Percentiles rank a stretch among this genome's conserved stretches.
phyloP scores from a whole-genome alignment of 352 stramenopile species.

The Globisporangium cederbergense region DNA sequence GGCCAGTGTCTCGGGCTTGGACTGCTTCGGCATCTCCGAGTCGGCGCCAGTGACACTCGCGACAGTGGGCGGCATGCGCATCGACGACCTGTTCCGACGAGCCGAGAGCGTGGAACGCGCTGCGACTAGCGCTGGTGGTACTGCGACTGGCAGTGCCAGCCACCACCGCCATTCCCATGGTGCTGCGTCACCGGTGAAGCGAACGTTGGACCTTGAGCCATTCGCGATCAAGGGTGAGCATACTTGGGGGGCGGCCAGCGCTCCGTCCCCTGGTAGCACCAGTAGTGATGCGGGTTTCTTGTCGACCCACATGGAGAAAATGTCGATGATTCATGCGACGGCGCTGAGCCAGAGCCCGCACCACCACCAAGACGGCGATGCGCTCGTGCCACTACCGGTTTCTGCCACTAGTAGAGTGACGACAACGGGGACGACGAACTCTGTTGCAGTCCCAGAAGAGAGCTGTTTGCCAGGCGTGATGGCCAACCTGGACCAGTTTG shows the following conservation, averaged over 20 bases:
- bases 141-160: not conserved
- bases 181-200: not conserved
- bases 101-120: not conserved
- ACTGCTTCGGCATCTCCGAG: conserved; percentile 44
- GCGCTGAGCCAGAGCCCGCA: not conserved
- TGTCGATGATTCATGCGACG: conserved; percentile 41
- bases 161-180: not conserved
- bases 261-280: conserved; percentile 7
- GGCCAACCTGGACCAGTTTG: conserved; percentile 14
- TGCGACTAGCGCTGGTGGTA: not conserved
- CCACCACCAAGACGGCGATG: not conserved
- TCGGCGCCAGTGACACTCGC: conserved; percentile 13
- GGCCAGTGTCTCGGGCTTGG: conserved; percentile 16
- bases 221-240: conserved; percentile 23
- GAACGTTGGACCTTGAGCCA: conserved; percentile 18
- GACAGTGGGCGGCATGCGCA: conserved; percentile 11
- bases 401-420: too few species aligned
- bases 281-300: conserved; percentile 39
- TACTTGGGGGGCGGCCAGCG: not conserved
- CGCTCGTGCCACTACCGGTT: conserved; percentile 1
- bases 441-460: not conserved
- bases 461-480: conserved; percentile 1
- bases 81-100: conserved; percentile 15
- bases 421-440: not conserved
- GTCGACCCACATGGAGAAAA: conserved; percentile 62